Base-by-base conservation (phyloP, 2,329 filamentous ascomycete genomes). In the Aspergillus pseudoglaucus region DNA sequence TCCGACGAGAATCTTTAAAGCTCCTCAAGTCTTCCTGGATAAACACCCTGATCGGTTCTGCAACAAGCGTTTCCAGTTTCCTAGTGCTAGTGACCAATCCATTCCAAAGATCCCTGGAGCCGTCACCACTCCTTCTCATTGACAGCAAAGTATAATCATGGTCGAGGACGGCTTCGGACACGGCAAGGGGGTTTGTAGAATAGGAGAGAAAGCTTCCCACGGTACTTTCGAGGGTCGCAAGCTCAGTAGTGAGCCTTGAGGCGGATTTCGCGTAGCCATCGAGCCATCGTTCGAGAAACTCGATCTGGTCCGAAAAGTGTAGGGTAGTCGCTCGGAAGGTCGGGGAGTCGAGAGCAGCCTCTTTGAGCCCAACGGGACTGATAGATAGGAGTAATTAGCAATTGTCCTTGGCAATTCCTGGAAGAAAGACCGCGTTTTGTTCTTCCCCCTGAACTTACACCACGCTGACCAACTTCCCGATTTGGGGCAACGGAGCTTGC, bases 271-370 rank as follows among this genome's bases (percentile, higher is more conserved):
- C 69, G 61, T 85, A 87, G 42, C 77, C 77, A 47, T 86, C 90
- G 25, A 98, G 86, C 93, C 93, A 98, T 77, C 82, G 83, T 70
- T 97, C 93, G 50, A 97, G 80, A 47, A 83, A 79, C 56, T 97
- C 93, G 60, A 95, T 82, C 73, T 98, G 91, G 56, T 97, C 93
- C 53, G 83, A 80, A 64, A 95, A 95, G 72, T 96, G 89, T 42
- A 86, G 74, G 38, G 88, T 82, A 18, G 88, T 88, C 42, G 90
- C 88, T 55, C 93, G 88, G 68, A 97, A 97, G 32, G 90, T 94
- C 22, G 93, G 93, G 35, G 90, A 96, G 71, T 98, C 93, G 73
- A 97, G 86, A 17, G 90, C 87, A 44, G 93, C 93, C 79, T 98
- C 93, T 72, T 91, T 93, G 59, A 97, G 79, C 52, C 84, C 84